Base-by-base conservation (phyloP, 345 rosid species). In the Jatropha curcas region DNA sequence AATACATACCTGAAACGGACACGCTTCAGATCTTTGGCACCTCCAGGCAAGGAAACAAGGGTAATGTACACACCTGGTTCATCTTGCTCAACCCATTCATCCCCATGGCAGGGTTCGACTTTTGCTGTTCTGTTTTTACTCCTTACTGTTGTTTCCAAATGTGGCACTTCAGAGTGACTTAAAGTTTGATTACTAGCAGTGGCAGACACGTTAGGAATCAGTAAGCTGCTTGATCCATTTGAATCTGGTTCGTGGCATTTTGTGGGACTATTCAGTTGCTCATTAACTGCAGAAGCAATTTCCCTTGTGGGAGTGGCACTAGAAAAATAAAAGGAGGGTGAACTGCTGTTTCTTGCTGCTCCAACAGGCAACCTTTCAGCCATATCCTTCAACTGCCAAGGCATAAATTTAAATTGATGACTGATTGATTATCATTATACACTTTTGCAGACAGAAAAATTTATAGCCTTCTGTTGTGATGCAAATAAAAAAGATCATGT, bases 381-480 rank as follows among this genome's bases (percentile, higher is more conserved):
- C 68, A 72, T 48, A 33, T 78, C 81, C 65, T 69, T 80, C 75
- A 86, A 74, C 87, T 86, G 20, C 8, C 46, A 48, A 13, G 48
- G 48, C n/a, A 50, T 53, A 28, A 50, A 50, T 50, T n/a, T 51
- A 24, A 7, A 34, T 41, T 16, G 33, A 57, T 19, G 13, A 1
- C 16, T 60, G 8, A 34, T 8, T 1, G 6, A 31, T 33, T 33
- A 48, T 7, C 43, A 27, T 30, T 5, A 3, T 66, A 30, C 20
- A 17, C 17, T 19, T 13, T 28, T 4, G 43, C n/a, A 45, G 48
- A 34, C 31, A 14, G 25, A 33, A 35, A 67, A 48, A 19, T 28
- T 50, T 16, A 28, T 22, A 60, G n/a, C 37, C 8, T 70, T 24
- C 5, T 37, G 5, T n/a, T 2, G 1, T 25, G 37, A 35, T 16